Percentiles rank a stretch among this genome's conserved stretches.
Evolutionary conservation across 176 grass and related monocot species (phyloP).

Genomic region (Aegilops tauschii): DNA sequence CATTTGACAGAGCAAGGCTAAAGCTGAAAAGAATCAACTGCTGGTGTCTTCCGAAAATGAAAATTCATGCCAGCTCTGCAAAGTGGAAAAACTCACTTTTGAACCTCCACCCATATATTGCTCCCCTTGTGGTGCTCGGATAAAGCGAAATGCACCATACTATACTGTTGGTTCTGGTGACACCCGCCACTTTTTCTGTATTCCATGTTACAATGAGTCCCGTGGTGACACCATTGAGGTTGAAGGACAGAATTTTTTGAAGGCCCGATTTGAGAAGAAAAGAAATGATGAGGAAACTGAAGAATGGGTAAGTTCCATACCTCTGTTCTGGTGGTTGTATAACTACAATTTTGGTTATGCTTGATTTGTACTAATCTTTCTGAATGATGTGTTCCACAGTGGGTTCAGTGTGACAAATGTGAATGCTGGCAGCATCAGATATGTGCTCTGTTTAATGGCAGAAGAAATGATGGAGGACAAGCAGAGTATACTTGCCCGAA

Average conservation of each 20-base stretch:
- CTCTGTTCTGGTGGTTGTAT: constrained; percentile 25
- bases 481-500: constrained; percentile 97
- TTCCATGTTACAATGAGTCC: constrained; percentile 90
- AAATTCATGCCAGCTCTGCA: constrained; percentile 98
- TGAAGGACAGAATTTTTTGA: constrained; percentile 63
- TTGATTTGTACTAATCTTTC: constrained; percentile 29
- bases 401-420: constrained; percentile 99
- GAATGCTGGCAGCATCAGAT: constrained; percentile 99
- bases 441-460: constrained; percentile 94
- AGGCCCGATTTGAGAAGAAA: constrained; percentile 88
- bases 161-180: constrained; percentile 87
- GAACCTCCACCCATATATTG: constrained; percentile 99
- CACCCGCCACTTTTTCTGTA: constrained; percentile 83
- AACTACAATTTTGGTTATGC: constrained; percentile 16
- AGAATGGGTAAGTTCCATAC: constrained; percentile 78
- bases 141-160: constrained; percentile 97
- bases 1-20: constrained; percentile 87
- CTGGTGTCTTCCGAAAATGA: constrained; percentile 88
- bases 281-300: constrained; percentile 99
- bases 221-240: constrained; percentile 85
- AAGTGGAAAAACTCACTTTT: constrained; percentile 96
- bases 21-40: constrained; percentile 98
- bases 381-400: constrained; percentile 58
- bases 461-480: constrained; percentile 96
- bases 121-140: constrained; percentile 83